A percentile compares a stretch with the other conserved stretches of the same genome.
phyloP scores from a whole-genome alignment of 1,139 yeast species.

The Taphrina sp. region DNA sequence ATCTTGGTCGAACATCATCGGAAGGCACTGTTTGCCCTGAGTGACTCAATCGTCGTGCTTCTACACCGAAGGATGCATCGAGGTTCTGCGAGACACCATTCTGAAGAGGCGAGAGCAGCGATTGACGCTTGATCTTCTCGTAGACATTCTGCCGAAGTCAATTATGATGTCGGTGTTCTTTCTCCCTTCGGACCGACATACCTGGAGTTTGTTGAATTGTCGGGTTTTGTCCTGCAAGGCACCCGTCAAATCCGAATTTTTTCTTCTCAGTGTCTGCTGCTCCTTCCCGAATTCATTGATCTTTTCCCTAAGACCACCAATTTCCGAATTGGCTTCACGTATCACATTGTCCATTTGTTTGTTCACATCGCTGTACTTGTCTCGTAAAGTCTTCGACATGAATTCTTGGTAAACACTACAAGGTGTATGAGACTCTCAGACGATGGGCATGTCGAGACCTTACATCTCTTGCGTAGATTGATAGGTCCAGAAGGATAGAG shows the following conservation, averaged over 20 bases:
- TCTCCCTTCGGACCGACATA: neutral
- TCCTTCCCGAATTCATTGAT: slow-evolving; percentile 25
- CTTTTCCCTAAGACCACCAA: slow-evolving; percentile 27
- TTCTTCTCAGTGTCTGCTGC: slow-evolving; percentile 17
- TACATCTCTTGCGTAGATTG: slow-evolving; percentile 37
- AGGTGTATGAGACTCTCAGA: neutral
- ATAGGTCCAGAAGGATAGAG: slow-evolving; percentile 37
- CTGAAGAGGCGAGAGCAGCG: slow-evolving; percentile 29
- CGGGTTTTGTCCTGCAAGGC: slow-evolving; percentile 34
- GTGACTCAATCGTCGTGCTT: too few relatives aligned
- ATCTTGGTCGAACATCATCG: too few relatives aligned
- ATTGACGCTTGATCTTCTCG: slow-evolving; percentile 35
- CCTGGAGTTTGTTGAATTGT: slow-evolving; percentile 36
- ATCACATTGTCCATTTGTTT: slow-evolving; percentile 27
- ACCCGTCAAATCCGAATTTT: slow-evolving; percentile 31
- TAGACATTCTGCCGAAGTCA: slow-evolving; percentile 23
- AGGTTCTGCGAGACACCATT: slow-evolving; percentile 34
- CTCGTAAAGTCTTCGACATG: slow-evolving; percentile 31
- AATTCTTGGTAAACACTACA: slow-evolving; percentile 35
- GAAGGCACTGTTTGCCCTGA: too few relatives aligned
- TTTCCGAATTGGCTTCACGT: slow-evolving; percentile 34
- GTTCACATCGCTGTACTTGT: slow-evolving; percentile 30
- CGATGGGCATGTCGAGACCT: neutral
- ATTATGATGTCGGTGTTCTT: neutral
- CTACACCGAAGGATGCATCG: slow-evolving; percentile 3